These are phyloP conservation scores for Trichophyton verrucosum DNA, from an alignment of 2,329 filamentous ascomycete species.

Conservation along the genomic window DNA sequence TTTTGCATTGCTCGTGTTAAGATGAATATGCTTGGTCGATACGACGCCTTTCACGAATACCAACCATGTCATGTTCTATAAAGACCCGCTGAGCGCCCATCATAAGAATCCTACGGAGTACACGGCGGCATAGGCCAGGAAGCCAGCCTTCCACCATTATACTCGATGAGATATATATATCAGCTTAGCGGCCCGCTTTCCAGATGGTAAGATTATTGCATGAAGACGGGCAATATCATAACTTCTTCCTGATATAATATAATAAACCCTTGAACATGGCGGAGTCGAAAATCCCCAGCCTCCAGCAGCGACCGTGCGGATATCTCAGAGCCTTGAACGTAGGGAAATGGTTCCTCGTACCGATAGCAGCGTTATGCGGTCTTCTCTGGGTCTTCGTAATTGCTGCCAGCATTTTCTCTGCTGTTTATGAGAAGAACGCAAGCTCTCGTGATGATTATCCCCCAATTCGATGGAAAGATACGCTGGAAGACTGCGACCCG, in stretches of 20 bases:
- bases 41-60: neutral
- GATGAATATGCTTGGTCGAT: neutral
- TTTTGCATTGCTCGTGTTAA: neutral
- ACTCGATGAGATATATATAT: neutral
- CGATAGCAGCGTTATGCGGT: neutral
- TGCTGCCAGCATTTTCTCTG: neutral
- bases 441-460: neutral
- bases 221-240: neutral
- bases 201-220: neutral
- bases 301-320: neutral
- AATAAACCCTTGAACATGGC: neutral
- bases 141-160: neutral
- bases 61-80: neutral
- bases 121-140: neutral
- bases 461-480: neutral
- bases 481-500: neutral
- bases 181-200: neutral
- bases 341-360: conserved; percentile 4
- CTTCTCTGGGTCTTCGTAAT: conserved; percentile 6
- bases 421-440: neutral
- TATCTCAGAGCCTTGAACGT: neutral
- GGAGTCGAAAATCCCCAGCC: neutral
- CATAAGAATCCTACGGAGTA: neutral
- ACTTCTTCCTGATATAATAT: neutral
- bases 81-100: neutral